These are phyloP conservation scores for Rhododendron ovatum DNA, from an alignment of 148 eudicot genomes.

Conservation along the genomic window DNA sequence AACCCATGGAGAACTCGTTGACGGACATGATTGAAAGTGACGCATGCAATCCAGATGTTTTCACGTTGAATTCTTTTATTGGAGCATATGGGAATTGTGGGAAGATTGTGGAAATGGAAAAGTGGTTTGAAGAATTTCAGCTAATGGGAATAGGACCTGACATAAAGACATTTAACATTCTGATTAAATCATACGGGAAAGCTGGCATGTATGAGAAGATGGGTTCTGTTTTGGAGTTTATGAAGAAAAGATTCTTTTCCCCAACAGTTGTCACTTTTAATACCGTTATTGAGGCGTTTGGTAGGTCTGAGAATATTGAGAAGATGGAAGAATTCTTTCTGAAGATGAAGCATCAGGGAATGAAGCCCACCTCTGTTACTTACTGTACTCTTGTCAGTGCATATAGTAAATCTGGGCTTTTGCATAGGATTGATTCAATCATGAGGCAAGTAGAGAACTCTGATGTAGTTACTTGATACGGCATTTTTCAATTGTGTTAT, in stretches of 20 bases:
- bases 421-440: slow-evolving; percentile 67
- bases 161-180: slow-evolving; percentile 69
- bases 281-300: slow-evolving; percentile 57
- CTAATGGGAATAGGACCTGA: slow-evolving; percentile 75
- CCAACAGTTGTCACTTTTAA: slow-evolving; percentile 78
- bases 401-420: slow-evolving; percentile 61
- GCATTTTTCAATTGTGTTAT: slow-evolving; percentile 75
- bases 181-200: slow-evolving; percentile 79
- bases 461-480: slow-evolving; percentile 69
- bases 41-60: slow-evolving; percentile 68
- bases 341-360: slow-evolving; percentile 89
- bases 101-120: slow-evolving; percentile 72
- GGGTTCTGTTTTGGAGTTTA: slow-evolving; percentile 59
- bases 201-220: slow-evolving; percentile 65
- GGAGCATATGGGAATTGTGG: slow-evolving; percentile 72
- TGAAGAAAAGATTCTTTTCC: slow-evolving; percentile 62
- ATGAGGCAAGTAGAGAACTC: slow-evolving; percentile 77
- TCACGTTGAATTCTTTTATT: slow-evolving; percentile 71
- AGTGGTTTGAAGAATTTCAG: slow-evolving; percentile 81
- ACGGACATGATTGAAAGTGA: slow-evolving; percentile 63
- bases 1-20: slow-evolving; percentile 63
- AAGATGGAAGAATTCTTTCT: slow-evolving; percentile 68
- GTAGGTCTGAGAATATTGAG: slow-evolving; percentile 50
- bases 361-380: slow-evolving; percentile 76
- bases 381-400: slow-evolving; percentile 72